Conservation (phyloP, 2,329 filamentous ascomycete genomes). For the Cercospora sp. region DNA sequence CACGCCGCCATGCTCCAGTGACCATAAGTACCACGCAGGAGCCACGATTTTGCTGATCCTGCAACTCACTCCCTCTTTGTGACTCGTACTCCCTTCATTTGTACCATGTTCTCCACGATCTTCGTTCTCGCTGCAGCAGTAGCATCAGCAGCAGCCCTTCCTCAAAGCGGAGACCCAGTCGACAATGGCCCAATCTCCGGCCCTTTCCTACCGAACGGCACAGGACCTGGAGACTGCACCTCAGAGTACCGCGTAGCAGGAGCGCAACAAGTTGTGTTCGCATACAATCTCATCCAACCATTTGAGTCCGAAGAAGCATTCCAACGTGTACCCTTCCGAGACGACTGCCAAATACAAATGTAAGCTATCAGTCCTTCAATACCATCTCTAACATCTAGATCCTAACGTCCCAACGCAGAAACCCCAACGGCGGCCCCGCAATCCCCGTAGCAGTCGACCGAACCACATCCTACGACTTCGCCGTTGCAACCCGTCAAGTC, state of each 20-base stretch:
- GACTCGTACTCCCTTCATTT: too few species aligned
- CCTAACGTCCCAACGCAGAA: background rate
- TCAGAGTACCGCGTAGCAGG: background rate
- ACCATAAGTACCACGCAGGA: background rate
- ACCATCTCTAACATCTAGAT: background rate
- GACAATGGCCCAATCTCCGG: slow-evolving; percentile 16
- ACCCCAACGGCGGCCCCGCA: slow-evolving; percentile 6
- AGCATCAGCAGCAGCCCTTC: background rate
- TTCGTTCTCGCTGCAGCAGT: background rate
- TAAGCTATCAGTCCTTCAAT: background rate
- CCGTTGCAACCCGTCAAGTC: slow-evolving; percentile 14
- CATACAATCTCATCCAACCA: slow-evolving; percentile 15
- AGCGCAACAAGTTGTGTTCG: background rate
- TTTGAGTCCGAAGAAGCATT: slow-evolving; percentile 18
- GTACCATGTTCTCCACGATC: background rate
- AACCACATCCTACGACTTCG: slow-evolving; percentile 9
- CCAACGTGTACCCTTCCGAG: slow-evolving; percentile 16
- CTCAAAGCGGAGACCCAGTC: slow-evolving; percentile 16
- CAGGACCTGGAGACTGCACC: slow-evolving; percentile 16
- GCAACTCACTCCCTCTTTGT: background rate
- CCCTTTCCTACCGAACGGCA: slow-evolving; percentile 15
- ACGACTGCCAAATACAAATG: slow-evolving; percentile 13
- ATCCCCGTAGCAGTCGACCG: slow-evolving; percentile 13
- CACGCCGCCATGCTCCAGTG: background rate
- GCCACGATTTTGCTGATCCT: background rate